A percentile compares a stretch with the other conserved stretches of the same genome.
These are phyloP conservation scores for Daldinia eschscholtzii DNA, from an alignment of 2,329 filamentous ascomycete species.

Conservation along the genomic window DNA sequence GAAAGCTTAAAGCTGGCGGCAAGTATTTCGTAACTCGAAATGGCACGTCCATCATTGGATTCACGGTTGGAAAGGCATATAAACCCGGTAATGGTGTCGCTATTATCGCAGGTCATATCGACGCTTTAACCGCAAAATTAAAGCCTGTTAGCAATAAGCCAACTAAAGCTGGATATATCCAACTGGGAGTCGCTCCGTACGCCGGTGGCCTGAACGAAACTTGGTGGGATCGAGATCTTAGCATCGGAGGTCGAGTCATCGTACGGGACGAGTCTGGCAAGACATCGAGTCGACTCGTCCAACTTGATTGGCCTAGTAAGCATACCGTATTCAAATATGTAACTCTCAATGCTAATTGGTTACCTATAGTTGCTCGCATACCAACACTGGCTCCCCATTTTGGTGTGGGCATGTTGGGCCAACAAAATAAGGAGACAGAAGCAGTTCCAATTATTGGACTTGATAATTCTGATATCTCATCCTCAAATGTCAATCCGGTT, in stretches of 20 bases:
- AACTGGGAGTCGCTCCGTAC: conserved; percentile 93
- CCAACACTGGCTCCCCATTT: conserved; percentile 96
- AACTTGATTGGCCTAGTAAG: conserved; percentile 87
- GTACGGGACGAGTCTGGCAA: conserved; percentile 83
- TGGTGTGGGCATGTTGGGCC: conserved; percentile 77
- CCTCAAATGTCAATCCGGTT: conserved; percentile 51
- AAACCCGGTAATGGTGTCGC: conserved; percentile 86
- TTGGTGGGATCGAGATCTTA: conserved; percentile 97
- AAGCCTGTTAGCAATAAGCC: conserved; percentile 91
- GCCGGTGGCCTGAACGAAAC: conserved; percentile 88
- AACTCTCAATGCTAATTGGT: conserved; percentile 33
- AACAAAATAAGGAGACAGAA: conserved; percentile 87
- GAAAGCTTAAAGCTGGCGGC: conserved; percentile 79
- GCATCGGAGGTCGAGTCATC: conserved; percentile 89
- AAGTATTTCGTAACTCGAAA: conserved; percentile 93
- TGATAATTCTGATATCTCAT: conserved; percentile 73
- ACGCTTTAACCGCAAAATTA: conserved; percentile 88
- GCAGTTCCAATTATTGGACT: conserved; percentile 94
- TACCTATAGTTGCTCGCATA: conserved; percentile 76
- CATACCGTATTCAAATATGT: conserved; percentile 17
- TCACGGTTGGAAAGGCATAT: conserved; percentile 84
- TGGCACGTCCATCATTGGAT: conserved; percentile 86
- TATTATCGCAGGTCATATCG: conserved; percentile 92
- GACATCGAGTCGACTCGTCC: conserved; percentile 84
- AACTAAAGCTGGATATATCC: conserved; percentile 86